phyloP scores from a whole-genome alignment of 2,329 filamentous ascomycete genomes.

The Exserohilum turcica region DNA sequence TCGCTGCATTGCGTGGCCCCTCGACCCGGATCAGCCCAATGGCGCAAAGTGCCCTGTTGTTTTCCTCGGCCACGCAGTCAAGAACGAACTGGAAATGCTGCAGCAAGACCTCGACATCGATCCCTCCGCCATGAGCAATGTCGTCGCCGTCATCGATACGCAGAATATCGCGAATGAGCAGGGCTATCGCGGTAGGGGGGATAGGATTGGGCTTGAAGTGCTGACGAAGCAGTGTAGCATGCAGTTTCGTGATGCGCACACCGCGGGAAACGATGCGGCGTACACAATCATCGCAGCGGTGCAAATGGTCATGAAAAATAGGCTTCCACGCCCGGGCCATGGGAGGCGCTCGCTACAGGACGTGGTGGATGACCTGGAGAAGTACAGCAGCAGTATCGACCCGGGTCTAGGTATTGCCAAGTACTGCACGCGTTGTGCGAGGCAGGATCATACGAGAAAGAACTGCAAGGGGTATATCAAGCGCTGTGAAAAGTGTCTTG shows the following conservation, averaged over 20 bases:
- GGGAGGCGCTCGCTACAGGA: background rate
- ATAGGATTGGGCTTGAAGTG: background rate
- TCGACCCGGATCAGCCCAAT: background rate
- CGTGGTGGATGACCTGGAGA: slow-evolving; percentile 4
- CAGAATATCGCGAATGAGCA: background rate
- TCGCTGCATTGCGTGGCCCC: background rate
- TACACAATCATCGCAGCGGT: slow-evolving; percentile 21
- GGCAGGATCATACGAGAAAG: background rate
- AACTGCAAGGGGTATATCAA: background rate
- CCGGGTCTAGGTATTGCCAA: background rate
- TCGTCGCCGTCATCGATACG: background rate
- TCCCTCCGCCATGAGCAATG: background rate
- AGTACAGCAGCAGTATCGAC: background rate
- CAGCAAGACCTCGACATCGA: background rate
- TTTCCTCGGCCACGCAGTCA: slow-evolving; percentile 4
- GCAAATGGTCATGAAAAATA: slow-evolving; percentile 10
- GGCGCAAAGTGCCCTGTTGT: slow-evolving; percentile 1
- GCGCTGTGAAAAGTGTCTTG: background rate
- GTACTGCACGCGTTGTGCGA: background rate
- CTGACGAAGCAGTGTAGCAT: background rate
- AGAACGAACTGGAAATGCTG: slow-evolving; percentile 5
- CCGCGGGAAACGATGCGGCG: slow-evolving; percentile 22
- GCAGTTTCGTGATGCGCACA: slow-evolving; percentile 15
- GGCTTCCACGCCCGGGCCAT: background rate
- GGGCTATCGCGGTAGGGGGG: background rate